Evolutionary conservation across 805 yeast species (phyloP), one percentile per base, ranked within the genome.

Genomic region (Suhomyces emberorum): DNA sequence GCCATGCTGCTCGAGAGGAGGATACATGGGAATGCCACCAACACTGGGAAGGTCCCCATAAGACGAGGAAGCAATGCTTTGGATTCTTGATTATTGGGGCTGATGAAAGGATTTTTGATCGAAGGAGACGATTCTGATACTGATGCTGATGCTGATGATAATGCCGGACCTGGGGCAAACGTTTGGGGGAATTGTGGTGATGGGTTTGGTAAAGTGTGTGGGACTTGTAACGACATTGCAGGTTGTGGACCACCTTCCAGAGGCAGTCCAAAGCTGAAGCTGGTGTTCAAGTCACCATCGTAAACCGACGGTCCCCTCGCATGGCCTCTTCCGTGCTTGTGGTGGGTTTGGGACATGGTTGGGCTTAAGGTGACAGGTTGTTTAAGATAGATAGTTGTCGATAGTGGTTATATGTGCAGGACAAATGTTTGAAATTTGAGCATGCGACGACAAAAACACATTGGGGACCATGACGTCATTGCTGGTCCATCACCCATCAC

Each of bases 1-100:
- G 60, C 44, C 15, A 63, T 31, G 15, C 44, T 41, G 29, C 49
- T 47, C 28, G 65, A 51, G 26, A 62, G 35, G 18, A 61, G 48
- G 31, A 59, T 38, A 27, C 60, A 46, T 8, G 67, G 64, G 20
- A 61, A 48, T 4, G 68, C 57, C 30, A 57, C 52, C 19, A 64
- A 44, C 17, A 60, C 55, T 1, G 70, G 70, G 21, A 63, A 44
- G 3, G 66, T 51, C n/a, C 54, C 49, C 22, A 53, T 32, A 21
- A 59, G 33, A 15, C 32, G 27, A 17, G 28, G 35, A 8, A 35
- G 21, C 7, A 28, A 24, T 11, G 35, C 20, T 12, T 15, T 25
- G 12, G 7, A 25, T 8, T 20, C 27, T 11, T 7, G 27, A 7
- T 11, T 14, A 6, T 6, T 6, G 7, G 27, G 27, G 14, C 14